Base-by-base conservation (phyloP, 345 rosid genomes). In the Aquilaria malaccensis region DNA sequence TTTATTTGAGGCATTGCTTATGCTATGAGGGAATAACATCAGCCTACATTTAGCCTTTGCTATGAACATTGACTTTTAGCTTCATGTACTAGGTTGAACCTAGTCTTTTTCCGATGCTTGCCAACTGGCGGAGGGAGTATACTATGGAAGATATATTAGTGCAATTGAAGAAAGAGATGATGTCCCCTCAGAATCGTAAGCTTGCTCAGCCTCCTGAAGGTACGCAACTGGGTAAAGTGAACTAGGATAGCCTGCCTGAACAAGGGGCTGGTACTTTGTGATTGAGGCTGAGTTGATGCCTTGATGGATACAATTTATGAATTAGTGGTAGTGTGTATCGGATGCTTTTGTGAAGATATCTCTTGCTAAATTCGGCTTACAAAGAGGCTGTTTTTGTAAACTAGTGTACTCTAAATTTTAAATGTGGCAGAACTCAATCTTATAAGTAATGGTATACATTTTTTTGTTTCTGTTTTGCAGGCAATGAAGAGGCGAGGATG, bases 121-220 rank as follows among this genome's bases (percentile, higher is more conserved):
- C 86, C 37, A 82, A 81, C 73, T 87, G 95, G 95, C 78, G 76
- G 67, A 79, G 95, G 70, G 95, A 84, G 60, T 67, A 61, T 58
- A 84, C 86, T 47, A 83, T 87, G 91, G 95, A 87, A 77, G 86
- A 87, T 62, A 76, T 82, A 71, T 70, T 87, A 73, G 74, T 80
- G 49, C 86, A 79, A 55, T 64, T 87, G 79, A 87, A 87, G 85
- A 87, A 87, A 79, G 95, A 87, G 64, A 87, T 87, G 95, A 68
- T 67, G 73, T 76, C 88, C 51, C 86, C 90, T 11, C 95, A 87
- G 62, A 87, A 84, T 67, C 81, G 91, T 67, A 87, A 78, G 79
- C 86, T 87, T 12, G 70, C 80, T 57, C 95, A 87, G 72, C 95
- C 95, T 69, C 88, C 95, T 48, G 95, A 87, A 83, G 90, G 95